A percentile compares a stretch with the other conserved stretches of the same genome.
phyloP scores from a whole-genome alignment of 306 rosid species.

The Abrus precatorius region DNA sequence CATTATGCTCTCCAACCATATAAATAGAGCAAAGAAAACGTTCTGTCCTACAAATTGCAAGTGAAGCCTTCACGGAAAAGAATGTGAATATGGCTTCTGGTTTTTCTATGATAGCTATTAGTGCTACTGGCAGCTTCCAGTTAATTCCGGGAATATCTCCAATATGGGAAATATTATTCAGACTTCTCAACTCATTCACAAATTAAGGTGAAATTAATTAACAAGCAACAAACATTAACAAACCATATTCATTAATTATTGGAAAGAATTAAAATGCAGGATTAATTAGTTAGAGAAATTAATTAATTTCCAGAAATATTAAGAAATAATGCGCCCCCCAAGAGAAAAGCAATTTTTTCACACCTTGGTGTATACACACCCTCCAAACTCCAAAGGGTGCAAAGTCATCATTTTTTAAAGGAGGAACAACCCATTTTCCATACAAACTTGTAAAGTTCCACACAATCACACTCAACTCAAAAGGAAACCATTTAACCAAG shows the following conservation, averaged over 20 bases:
- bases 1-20: constrained; percentile 49
- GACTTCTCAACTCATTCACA: constrained; percentile 3
- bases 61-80: constrained; percentile 21
- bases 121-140: background rate
- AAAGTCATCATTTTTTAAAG: background rate
- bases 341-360: background rate
- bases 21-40: constrained; percentile 43
- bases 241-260: constrained; percentile 17
- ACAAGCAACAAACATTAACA: constrained; percentile 43
- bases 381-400: background rate
- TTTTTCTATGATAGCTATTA: constrained; percentile 20
- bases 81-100: constrained; percentile 32
- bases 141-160: constrained; percentile 35
- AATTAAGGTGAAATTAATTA: constrained; percentile 41
- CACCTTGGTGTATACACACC: background rate
- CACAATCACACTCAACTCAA: constrained; percentile 11
- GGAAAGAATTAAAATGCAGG: constrained; percentile 23
- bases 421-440: background rate
- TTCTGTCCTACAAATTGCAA: constrained; percentile 38
- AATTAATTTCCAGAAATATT: background rate
- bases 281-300: background rate
- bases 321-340: background rate
- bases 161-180: constrained; percentile 25
- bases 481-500: constrained; percentile 1
- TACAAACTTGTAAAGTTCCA: constrained; percentile 2